Evolutionary conservation across 352 stramenopile species (phyloP).

Genomic region (Saprolegnia diclina): DNA sequence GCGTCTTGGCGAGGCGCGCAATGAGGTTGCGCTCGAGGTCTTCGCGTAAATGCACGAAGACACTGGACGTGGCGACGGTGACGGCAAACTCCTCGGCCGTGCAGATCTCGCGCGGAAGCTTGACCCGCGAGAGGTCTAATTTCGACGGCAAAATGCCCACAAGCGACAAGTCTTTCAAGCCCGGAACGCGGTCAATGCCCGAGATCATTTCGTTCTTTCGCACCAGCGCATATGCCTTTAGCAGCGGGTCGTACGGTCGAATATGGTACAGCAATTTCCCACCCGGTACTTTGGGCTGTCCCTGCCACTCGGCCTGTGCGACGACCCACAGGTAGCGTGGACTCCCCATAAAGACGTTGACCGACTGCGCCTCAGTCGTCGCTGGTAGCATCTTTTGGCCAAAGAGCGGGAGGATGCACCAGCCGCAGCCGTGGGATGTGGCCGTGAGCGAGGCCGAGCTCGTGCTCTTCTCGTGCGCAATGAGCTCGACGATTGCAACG

Average conservation of each 20-base stretch:
- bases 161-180: conserved; percentile 63
- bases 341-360: conserved; percentile 65
- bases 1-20: conserved; percentile 53
- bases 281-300: conserved; percentile 43
- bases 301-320: conserved; percentile 43
- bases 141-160: conserved; percentile 27
- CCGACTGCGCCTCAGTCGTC: conserved; percentile 29
- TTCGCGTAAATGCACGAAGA: conserved; percentile 63
- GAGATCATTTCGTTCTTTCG: conserved; percentile 85
- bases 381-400: conserved; percentile 27
- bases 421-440: conserved; percentile 83
- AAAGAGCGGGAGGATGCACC: conserved; percentile 89
- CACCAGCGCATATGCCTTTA: conserved; percentile 55
- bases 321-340: conserved; percentile 68
- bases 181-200: conserved; percentile 63
- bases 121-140: neutral
- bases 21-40: conserved; percentile 65
- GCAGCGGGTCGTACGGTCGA: conserved; percentile 48
- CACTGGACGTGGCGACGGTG: conserved; percentile 40
- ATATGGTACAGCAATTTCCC: conserved; percentile 70
- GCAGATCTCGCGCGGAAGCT: conserved; percentile 18
- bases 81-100: conserved; percentile 53
- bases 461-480: conserved; percentile 82
- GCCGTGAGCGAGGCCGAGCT: conserved; percentile 60
- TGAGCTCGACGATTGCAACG: conserved; percentile 90